Evolutionary conservation across 2,329 filamentous ascomycete species (phyloP).

Genomic region (Pseudopyrenochaeta lycopersici): DNA sequence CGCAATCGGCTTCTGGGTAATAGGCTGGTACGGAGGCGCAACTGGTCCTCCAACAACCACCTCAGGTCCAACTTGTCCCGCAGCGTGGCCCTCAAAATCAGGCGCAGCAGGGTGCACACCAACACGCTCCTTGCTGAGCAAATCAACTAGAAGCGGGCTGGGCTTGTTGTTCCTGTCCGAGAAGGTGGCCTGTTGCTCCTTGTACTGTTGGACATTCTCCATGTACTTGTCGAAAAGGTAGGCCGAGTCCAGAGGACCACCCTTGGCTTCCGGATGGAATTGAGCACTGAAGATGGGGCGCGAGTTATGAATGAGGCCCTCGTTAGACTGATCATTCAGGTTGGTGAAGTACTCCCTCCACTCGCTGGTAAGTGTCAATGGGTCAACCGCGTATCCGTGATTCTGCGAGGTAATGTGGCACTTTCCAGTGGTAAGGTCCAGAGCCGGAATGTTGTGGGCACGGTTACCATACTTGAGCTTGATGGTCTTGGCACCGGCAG

Average conservation of each 20-base stretch:
- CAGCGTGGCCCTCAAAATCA: conserved; percentile 43
- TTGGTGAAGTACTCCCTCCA: conserved; percentile 99
- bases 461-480: conserved; percentile 99
- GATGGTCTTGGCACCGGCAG: conserved; percentile 86
- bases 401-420: conserved; percentile 99
- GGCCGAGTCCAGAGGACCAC: conserved; percentile 92
- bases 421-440: conserved; percentile 93
- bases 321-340: conserved; percentile 96
- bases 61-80: conserved; percentile 36
- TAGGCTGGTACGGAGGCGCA: conserved; percentile 43
- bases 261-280: conserved; percentile 98
- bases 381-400: conserved; percentile 93
- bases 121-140: conserved; percentile 92
- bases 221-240: conserved; percentile 98
- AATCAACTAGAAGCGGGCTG: conserved; percentile 85
- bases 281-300: conserved; percentile 98
- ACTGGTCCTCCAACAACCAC: conserved; percentile 39
- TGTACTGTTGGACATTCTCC: conserved; percentile 88
- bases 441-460: conserved; percentile 95
- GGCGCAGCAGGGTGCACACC: conserved; percentile 69
- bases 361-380: conserved; percentile 79
- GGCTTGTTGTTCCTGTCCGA: conserved; percentile 85
- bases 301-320: conserved; percentile 95
- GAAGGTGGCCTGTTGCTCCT: conserved; percentile 78
- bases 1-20: conserved; percentile 40